Evolutionary conservation across 768 basidiomycete species (phyloP).

Genomic region (Macrocybe gigantea): DNA sequence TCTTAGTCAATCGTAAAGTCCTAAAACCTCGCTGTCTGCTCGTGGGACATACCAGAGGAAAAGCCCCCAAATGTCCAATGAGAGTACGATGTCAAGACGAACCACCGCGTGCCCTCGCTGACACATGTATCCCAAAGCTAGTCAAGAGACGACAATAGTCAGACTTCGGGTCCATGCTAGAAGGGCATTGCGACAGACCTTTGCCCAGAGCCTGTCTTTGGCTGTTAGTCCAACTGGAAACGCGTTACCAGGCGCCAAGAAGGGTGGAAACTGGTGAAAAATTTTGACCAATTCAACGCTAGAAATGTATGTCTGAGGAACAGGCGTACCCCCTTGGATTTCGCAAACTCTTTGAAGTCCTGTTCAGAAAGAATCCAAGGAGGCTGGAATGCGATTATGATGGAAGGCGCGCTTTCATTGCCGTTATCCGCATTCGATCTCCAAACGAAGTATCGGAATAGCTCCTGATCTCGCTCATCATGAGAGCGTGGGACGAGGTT

Average conservation of each 20-base stretch:
- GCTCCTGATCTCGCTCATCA: slow-evolving; percentile 27
- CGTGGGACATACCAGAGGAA: slow-evolving; percentile 35
- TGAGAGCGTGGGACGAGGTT: slow-evolving; percentile 18
- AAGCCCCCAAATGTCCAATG: slow-evolving; percentile 61
- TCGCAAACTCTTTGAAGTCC: slow-evolving; percentile 48
- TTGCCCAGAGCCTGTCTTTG: slow-evolving; percentile 55
- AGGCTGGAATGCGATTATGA: slow-evolving; percentile 54
- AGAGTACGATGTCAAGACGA: slow-evolving; percentile 54
- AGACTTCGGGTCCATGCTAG: neutral
- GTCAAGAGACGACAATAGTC: neutral
- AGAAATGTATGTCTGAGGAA: neutral
- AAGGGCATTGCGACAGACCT: slow-evolving; percentile 26
- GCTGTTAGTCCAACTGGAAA: slow-evolving; percentile 29
- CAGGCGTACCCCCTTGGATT: slow-evolving; percentile 32
- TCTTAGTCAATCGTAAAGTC: no score
- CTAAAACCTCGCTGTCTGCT: no score
- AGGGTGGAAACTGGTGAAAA: slow-evolving; percentile 33
- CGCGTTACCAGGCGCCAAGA: slow-evolving; percentile 22
- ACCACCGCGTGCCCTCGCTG: slow-evolving; percentile 41
- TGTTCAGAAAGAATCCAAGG: slow-evolving; percentile 52
- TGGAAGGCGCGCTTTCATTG: slow-evolving; percentile 13
- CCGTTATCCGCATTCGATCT: neutral
- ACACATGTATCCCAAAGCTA: slow-evolving; percentile 57
- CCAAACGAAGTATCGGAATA: slow-evolving; percentile 45
- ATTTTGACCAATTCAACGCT: slow-evolving; percentile 10